Evolutionary conservation across 805 yeast species (phyloP).

Genomic region (Yarrowia sp.): DNA sequence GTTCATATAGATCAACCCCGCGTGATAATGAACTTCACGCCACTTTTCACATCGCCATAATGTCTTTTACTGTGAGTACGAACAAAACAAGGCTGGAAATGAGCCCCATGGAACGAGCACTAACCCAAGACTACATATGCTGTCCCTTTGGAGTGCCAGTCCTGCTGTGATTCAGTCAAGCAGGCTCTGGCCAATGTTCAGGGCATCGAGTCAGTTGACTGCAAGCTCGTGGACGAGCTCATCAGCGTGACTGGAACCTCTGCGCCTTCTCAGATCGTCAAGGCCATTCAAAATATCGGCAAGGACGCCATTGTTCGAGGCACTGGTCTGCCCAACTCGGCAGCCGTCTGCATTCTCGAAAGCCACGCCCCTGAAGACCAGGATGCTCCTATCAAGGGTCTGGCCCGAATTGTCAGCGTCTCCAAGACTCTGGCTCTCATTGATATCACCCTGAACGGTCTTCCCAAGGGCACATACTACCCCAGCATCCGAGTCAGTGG

Average conservation of each 20-base stretch:
- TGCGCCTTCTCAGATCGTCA: slow-evolving; percentile 74
- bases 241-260: slow-evolving; percentile 66
- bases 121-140: slow-evolving; percentile 65
- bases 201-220: slow-evolving; percentile 48
- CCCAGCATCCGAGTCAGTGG: slow-evolving; percentile 72
- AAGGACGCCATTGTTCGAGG: slow-evolving; percentile 91
- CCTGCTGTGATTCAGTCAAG: slow-evolving; percentile 62
- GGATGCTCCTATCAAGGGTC: slow-evolving; percentile 70
- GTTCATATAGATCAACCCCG: slow-evolving; percentile 9
- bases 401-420: slow-evolving; percentile 78
- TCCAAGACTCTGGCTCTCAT: slow-evolving; percentile 54
- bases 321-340: slow-evolving; percentile 79
- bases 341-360: slow-evolving; percentile 89
- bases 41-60: neutral
- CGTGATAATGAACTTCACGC: slow-evolving; percentile 4
- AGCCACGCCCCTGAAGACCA: slow-evolving; percentile 52
- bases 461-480: slow-evolving; percentile 61
- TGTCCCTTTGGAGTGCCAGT: slow-evolving; percentile 76
- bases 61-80: slow-evolving; percentile 27
- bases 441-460: slow-evolving; percentile 76
- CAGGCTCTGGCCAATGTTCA: slow-evolving; percentile 51
- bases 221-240: slow-evolving; percentile 58
- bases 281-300: slow-evolving; percentile 68
- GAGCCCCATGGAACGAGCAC: neutral
- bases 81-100: slow-evolving; percentile 25